Conservation (phyloP, 1,139 yeast species). For the Hyphopichia pseudoburtonii region DNA sequence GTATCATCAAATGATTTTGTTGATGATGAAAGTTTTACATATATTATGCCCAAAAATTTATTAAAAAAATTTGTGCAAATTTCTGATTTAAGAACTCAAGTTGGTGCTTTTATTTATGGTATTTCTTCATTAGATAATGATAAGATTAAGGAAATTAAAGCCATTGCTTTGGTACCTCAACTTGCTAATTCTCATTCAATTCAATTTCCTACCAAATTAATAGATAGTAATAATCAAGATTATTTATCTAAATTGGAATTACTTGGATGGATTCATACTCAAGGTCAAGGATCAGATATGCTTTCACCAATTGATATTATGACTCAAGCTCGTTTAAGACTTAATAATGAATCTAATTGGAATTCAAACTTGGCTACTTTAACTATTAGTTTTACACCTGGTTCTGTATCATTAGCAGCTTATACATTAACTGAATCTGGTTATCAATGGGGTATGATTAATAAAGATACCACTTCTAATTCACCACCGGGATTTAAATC, state of each 20-base stretch:
- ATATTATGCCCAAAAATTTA: conserved; percentile 78
- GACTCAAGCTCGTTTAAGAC: conserved; percentile 51
- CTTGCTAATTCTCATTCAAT: conserved; percentile 71
- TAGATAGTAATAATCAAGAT: conserved; percentile 34
- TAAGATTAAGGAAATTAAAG: conserved; percentile 73
- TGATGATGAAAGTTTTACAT: conserved; percentile 56
- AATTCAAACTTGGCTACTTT: conserved; percentile 51
- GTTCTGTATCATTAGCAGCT: conserved; percentile 77
- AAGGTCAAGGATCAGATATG: conserved; percentile 56
- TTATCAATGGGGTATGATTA: conserved; percentile 70
- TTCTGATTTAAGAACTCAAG: conserved; percentile 78
- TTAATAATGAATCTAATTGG: conserved; percentile 27
- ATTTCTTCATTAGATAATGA: conserved; percentile 66
- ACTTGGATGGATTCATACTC: conserved; percentile 84
- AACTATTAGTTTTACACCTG: conserved; percentile 75
- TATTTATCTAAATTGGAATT: conserved; percentile 52
- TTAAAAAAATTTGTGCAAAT: conserved; percentile 76
- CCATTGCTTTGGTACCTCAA: conserved; percentile 85
- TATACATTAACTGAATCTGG: conserved; percentile 65
- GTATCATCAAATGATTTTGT: conserved; percentile 57
- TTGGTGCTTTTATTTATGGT: conserved; percentile 83
- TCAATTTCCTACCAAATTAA: conserved; percentile 55
- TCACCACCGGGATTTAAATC: conserved; percentile 66
- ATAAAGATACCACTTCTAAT: conserved; percentile 54
- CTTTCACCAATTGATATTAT: conserved; percentile 74